Percentiles rank a stretch among this genome's conserved stretches.
Conservation (phyloP, 331 rosid species). For the Spiraea crenata region DNA sequence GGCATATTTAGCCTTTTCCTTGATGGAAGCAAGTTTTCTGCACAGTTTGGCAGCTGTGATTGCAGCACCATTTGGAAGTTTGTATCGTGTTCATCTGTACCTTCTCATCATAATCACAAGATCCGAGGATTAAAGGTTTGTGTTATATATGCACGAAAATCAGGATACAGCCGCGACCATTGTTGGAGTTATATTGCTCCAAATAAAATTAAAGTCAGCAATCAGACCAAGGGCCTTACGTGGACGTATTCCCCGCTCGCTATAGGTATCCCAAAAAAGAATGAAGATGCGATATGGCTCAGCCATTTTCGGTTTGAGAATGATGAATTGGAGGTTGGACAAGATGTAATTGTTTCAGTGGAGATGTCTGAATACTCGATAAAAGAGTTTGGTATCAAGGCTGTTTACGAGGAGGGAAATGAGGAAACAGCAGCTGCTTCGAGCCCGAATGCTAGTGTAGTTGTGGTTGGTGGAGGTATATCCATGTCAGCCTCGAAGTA, state of each 20-base stretch:
- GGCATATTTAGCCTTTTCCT: constrained; percentile 7
- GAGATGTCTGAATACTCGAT: not conserved
- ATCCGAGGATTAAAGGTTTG: not conserved
- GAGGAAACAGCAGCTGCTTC: not conserved
- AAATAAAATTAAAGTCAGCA: not conserved
- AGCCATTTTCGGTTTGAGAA: not conserved
- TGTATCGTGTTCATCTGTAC: not conserved
- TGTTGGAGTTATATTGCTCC: not conserved
- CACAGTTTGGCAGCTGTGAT: not conserved
- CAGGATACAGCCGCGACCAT: not conserved
- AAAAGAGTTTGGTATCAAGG: not conserved
- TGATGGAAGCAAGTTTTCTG: not conserved
- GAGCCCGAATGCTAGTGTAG: not conserved
- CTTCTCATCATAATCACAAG: not conserved
- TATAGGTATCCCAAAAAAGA: not conserved
- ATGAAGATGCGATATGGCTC: not conserved
- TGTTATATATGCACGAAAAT: not conserved
- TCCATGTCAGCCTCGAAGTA: not conserved
- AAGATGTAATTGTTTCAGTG: not conserved
- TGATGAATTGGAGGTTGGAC: not conserved
- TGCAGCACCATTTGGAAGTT: not conserved
- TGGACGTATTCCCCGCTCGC: not conserved
- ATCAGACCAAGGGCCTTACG: constrained; percentile 6
- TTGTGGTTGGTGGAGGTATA: not conserved
- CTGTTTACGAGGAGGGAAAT: not conserved